A percentile compares a stretch with the other conserved stretches of the same genome.
Conservation (phyloP, 2,329 filamentous ascomycete genomes). For the Sordariomycetes sp. region DNA sequence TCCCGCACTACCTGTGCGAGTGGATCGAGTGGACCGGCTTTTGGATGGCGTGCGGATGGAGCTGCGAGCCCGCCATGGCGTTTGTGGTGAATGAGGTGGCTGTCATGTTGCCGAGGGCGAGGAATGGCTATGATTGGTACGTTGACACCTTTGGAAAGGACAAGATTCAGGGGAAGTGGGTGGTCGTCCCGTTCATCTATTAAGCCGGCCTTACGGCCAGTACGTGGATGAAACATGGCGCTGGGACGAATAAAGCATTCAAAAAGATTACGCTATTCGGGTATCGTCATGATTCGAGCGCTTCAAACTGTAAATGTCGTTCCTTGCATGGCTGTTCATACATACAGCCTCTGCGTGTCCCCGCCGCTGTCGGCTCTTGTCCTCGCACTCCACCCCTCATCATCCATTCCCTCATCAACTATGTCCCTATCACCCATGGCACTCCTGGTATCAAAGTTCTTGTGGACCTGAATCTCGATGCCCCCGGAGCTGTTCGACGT, state of each 20-base stretch:
- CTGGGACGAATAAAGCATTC: too few relatives aligned
- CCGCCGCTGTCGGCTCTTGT: too few relatives aligned
- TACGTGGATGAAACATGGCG: too few relatives aligned
- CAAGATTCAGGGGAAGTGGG: conserved; percentile 65
- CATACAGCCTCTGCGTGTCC: too few relatives aligned
- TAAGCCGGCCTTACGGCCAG: too few relatives aligned
- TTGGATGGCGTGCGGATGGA: conserved; percentile 62
- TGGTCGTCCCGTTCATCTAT: conserved; percentile 55
- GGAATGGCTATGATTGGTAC: conserved; percentile 81
- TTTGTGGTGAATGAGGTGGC: conserved; percentile 82
- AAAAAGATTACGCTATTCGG: too few relatives aligned
- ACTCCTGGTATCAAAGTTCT: background rate
- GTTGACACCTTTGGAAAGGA: conserved; percentile 78
- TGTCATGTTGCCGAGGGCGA: conserved; percentile 83
- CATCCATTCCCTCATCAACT: background rate
- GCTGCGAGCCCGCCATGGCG: conserved; percentile 64
- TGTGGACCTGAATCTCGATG: background rate
- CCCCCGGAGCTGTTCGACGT: too few relatives aligned
- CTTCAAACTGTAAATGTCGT: too few relatives aligned
- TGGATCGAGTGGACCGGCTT: conserved; percentile 96
- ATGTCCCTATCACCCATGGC: background rate
- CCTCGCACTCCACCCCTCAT: too few relatives aligned
- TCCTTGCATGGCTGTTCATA: too few relatives aligned
- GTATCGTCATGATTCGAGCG: too few relatives aligned
- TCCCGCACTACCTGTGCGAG: conserved; percentile 91